Base-by-base conservation (phyloP, 177 flowering plant genomes). In the Tripterygium wilfordii region DNA sequence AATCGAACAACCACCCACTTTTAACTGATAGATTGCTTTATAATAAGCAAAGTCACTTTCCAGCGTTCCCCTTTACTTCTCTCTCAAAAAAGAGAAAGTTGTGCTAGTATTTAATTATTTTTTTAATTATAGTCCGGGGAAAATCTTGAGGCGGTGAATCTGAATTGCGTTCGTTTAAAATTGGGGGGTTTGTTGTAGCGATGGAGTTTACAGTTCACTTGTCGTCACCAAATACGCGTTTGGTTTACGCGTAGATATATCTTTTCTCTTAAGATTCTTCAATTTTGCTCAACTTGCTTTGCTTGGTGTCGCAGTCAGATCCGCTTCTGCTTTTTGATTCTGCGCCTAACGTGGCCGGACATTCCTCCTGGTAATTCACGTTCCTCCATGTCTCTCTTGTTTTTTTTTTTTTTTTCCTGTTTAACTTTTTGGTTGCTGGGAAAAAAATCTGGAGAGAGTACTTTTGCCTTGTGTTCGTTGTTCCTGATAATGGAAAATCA, bases 191-290 rank as follows among this genome's bases (percentile, higher is more conserved):
- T n/a, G n/a, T n/a, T n/a, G n/a, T n/a, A n/a, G n/a, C n/a, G n/a
- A n/a, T n/a, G n/a, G n/a, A n/a, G n/a, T n/a, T n/a, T n/a, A n/a
- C n/a, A n/a, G 75, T 76, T 76, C 77, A 69, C 54, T 12, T 43
- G 57, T 30, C 21, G 58, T 70, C 76, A 69, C 50, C 54, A 39
- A 48, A 42, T n/a, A 58, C 75, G 80, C 78, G 77, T 76, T 69
- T 50, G 43, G 19, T 58, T 32, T 55, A 48, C 65, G 56, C 57
- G 67, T 65, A 49, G 57, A 51, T 54, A 53, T 50, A 36, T 42
- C 23, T 59, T 44, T 51, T 12, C 12, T 43, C 16, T n/a, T n/a
- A n/a, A n/a, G n/a, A n/a, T n/a, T n/a, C n/a, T 33, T 56, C 42
- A 33, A 29, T 17, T 3, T 35, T 21, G 32, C 6, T 18, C 14